Evolutionary conservation across 768 basidiomycete species (phyloP).

Genomic region (Tulasnella sp.): DNA sequence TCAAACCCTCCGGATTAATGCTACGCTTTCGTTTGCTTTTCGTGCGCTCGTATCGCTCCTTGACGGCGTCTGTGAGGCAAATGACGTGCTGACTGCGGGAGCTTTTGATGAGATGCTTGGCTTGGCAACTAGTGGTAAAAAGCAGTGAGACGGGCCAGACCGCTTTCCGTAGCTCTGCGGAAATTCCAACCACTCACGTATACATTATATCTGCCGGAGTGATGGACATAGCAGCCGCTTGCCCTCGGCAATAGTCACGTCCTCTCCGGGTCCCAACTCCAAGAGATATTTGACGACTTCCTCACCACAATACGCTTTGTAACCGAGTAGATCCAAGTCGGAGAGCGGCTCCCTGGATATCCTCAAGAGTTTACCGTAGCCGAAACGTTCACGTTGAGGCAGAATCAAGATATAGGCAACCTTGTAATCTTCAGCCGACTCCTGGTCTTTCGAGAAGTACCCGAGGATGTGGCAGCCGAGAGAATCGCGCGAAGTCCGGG

Average conservation of each 20-base stretch:
- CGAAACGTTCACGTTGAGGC: constrained; percentile 94
- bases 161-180: background rate
- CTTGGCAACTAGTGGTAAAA: constrained; percentile 67
- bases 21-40: constrained; percentile 70
- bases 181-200: constrained; percentile 63
- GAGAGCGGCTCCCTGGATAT: constrained; percentile 93
- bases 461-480: constrained; percentile 91
- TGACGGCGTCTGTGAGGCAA: constrained; percentile 81
- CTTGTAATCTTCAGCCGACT: constrained; percentile 96
- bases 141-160: background rate
- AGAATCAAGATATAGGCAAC: constrained; percentile 98
- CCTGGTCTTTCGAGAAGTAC: constrained; percentile 99
- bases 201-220: constrained; percentile 97
- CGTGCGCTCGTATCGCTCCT: constrained; percentile 86
- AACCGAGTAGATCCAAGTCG: constrained; percentile 87
- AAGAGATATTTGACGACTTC: constrained; percentile 88
- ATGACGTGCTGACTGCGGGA: constrained; percentile 94
- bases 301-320: constrained; percentile 96
- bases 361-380: constrained; percentile 94
- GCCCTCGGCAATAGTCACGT: constrained; percentile 92
- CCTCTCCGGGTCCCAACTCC: constrained; percentile 60
- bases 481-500: constrained; percentile 76
- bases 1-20: constrained; percentile 73
- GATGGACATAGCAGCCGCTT: constrained; percentile 91
- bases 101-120: constrained; percentile 90